These are phyloP conservation scores for Buxus sempervirens DNA, from an alignment of 164 flowering plant genomes.

Conservation along the genomic window DNA sequence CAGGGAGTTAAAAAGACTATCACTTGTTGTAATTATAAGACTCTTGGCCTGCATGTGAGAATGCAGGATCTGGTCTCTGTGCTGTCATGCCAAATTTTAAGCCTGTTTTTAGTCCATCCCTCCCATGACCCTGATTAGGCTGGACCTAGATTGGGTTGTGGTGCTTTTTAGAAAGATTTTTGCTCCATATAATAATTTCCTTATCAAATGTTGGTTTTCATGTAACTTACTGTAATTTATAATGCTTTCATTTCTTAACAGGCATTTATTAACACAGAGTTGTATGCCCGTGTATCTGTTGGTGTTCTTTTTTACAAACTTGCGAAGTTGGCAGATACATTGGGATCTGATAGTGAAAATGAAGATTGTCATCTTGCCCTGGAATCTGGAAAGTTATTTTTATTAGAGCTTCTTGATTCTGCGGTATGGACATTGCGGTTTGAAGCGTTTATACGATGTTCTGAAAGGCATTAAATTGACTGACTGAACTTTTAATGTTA, in stretches of 20 bases:
- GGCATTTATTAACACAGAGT: conserved; percentile 88
- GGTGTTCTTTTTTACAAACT: conserved; percentile 77
- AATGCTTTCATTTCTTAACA: conserved; percentile 26
- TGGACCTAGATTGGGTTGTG: too few species aligned
- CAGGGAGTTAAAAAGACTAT: too few species aligned
- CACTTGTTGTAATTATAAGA: too few species aligned
- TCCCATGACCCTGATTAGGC: too few species aligned
- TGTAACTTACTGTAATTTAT: neutral
- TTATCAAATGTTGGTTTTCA: too few species aligned
- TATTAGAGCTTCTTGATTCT: conserved; percentile 81
- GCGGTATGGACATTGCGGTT: conserved; percentile 45
- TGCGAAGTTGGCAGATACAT: conserved; percentile 49
- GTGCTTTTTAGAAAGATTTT: too few species aligned
- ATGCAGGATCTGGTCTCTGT: too few species aligned
- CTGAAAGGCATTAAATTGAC: neutral
- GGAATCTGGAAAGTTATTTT: conserved; percentile 77
- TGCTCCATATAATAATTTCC: neutral
- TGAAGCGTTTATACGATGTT: neutral
- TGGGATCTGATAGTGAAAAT: conserved; percentile 30
- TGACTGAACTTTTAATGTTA: neutral
- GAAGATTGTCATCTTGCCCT: conserved; percentile 40
- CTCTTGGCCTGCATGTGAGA: too few species aligned
- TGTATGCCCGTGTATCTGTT: conserved; percentile 92
- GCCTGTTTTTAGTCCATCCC: too few species aligned
- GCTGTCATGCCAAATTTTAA: too few species aligned